These are phyloP conservation scores for Phalaenopsis equestris DNA, from an alignment of 106 monocot species.

Conservation along the genomic window DNA sequence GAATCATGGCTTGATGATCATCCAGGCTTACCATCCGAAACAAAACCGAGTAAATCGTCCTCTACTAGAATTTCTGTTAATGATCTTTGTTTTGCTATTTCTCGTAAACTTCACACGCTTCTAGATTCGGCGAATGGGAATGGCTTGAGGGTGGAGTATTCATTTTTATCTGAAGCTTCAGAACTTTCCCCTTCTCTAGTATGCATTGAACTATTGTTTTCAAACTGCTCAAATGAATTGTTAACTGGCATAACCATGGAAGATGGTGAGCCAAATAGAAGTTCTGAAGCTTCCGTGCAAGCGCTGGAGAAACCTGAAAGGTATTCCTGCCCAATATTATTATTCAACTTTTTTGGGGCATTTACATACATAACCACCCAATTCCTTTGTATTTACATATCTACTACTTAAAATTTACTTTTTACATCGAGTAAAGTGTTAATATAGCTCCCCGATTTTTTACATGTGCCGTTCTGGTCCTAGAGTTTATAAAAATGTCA, in stretches of 20 bases:
- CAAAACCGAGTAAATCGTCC: slow-evolving; percentile 16
- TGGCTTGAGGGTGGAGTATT: slow-evolving; percentile 67
- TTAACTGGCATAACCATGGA: slow-evolving; percentile 43
- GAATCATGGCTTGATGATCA: slow-evolving; percentile 88
- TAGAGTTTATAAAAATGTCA: no score
- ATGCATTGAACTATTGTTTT: slow-evolving; percentile 56
- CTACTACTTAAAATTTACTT: no score
- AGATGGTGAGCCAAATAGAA: slow-evolving; percentile 37
- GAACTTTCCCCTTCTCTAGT: slow-evolving; percentile 44
- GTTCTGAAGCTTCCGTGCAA: slow-evolving; percentile 25
- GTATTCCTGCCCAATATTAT: slow-evolving; percentile 18
- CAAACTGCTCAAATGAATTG: slow-evolving; percentile 50
- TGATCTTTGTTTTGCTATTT: slow-evolving; percentile 42
- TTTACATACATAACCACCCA: no score
- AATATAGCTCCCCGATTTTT: no score
- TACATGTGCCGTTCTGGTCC: no score
- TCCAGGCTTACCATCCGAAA: slow-evolving; percentile 24
- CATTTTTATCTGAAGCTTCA: slow-evolving; percentile 62
- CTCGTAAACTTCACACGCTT: slow-evolving; percentile 43
- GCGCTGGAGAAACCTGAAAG: slow-evolving; percentile 46
- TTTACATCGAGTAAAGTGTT: no score
- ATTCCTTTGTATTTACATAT: no score
- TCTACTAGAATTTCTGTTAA: slow-evolving; percentile 73
- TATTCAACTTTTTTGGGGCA: no score
- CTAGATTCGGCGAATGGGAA: slow-evolving; percentile 60